Conservation (phyloP, 1,284 basidiomycete species). For the Hemileia vastatrix region DNA sequence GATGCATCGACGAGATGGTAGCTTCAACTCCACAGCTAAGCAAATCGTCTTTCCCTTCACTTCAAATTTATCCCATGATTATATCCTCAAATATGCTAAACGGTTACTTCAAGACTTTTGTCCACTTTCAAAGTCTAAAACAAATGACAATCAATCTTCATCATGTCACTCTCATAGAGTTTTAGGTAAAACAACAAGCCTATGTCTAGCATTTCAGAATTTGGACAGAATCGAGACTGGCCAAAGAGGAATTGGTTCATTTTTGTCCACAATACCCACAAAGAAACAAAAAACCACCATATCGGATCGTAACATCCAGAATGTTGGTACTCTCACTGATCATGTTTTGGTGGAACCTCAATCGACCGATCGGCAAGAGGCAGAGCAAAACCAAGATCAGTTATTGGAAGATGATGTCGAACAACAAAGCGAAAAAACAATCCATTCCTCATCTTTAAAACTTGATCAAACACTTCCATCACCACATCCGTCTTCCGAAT, state of each 20-base stretch:
- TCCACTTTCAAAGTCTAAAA: not conserved
- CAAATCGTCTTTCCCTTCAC: slow-evolving; percentile 42
- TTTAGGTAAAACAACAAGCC: slow-evolving; percentile 4
- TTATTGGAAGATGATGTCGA: not conserved
- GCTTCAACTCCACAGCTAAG: slow-evolving; percentile 26
- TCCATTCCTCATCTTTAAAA: no score
- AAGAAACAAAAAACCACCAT: not conserved
- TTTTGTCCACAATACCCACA: not conserved
- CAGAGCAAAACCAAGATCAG: not conserved
- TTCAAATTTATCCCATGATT: slow-evolving; percentile 26
- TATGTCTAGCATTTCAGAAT: slow-evolving; percentile 13
- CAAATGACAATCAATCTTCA: not conserved
- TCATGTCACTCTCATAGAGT: no score
- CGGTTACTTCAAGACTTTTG: slow-evolving; percentile 75
- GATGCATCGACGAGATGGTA: slow-evolving; percentile 12
- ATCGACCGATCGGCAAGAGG: not conserved
- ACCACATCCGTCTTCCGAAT: no score
- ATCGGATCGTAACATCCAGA: no score
- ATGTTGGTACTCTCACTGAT: not conserved
- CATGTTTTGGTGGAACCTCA: no score
- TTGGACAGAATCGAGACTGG: slow-evolving; percentile 12
- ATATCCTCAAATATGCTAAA: slow-evolving; percentile 65
- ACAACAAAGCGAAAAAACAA: not conserved
- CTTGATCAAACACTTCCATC: no score
- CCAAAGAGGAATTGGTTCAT: slow-evolving; percentile 8